Evolutionary conservation across 768 basidiomycete species (phyloP).

Genomic region (Gymnopilus dilepis): DNA sequence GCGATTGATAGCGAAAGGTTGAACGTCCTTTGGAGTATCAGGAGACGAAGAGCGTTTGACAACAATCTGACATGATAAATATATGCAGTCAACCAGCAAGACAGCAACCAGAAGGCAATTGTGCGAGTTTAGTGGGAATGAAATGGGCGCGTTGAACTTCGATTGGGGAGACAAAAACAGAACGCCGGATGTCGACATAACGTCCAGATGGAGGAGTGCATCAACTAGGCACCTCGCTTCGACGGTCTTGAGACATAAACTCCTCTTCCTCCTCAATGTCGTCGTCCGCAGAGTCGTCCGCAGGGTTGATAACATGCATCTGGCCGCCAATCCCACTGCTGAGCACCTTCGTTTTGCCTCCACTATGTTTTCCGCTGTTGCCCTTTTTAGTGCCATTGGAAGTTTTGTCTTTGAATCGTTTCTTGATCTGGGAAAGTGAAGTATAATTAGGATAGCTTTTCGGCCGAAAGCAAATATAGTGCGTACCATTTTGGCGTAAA

Average conservation of each 20-base stretch:
- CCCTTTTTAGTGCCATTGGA: conserved; percentile 5
- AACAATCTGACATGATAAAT: not conserved
- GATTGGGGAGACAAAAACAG: not conserved
- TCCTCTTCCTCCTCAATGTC: conserved; percentile 36
- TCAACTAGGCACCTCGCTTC: conserved; percentile 26
- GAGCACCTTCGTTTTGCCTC: conserved; percentile 13
- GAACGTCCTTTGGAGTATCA: not conserved
- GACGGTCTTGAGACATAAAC: conserved; percentile 29
- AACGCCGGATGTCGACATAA: no score
- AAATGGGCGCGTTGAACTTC: no score
- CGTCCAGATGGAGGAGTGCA: not conserved
- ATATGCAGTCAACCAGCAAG: not conserved
- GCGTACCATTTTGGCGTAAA: conserved; percentile 19
- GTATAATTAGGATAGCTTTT: not conserved
- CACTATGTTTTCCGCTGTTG: conserved; percentile 5
- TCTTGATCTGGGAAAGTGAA: conserved; percentile 20
- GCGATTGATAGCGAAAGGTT: not conserved
- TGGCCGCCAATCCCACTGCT: conserved; percentile 13
- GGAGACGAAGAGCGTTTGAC: not conserved
- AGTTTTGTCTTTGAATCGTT: conserved; percentile 20
- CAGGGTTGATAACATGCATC: conserved; percentile 14
- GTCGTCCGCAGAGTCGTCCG: conserved; percentile 28
- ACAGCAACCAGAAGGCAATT: not conserved
- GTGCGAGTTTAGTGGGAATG: not conserved
- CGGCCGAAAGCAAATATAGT: not conserved